phyloP scores from a whole-genome alignment of 148 eudicot species.

The Amaranthus palmeri region DNA sequence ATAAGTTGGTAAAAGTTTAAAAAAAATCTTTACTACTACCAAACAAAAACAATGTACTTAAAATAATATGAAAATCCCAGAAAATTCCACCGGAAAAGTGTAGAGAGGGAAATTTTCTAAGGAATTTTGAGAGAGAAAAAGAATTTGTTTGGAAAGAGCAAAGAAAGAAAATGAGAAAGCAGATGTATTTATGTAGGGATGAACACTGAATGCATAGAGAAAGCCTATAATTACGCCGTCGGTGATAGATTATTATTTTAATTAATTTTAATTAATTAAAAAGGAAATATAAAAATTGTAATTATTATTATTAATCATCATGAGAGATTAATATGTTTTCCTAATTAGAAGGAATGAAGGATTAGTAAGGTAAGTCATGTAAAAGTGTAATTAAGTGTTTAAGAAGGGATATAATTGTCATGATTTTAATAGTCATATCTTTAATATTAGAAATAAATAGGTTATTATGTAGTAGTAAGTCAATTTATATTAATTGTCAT shows the following conservation, averaged over 20 bases:
- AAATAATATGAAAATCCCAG: slow-evolving; percentile 16
- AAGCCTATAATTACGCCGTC: slow-evolving; percentile 35
- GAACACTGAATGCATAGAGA: background rate
- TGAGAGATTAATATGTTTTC: background rate
- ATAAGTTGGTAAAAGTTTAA: background rate
- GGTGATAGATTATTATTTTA: slow-evolving; percentile 19
- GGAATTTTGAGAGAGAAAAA: slow-evolving; percentile 1
- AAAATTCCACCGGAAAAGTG: slow-evolving; percentile 23
- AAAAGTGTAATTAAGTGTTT: background rate
- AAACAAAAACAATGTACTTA: slow-evolving; percentile 6
- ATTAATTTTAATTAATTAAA: background rate
- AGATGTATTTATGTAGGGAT: slow-evolving; percentile 14
- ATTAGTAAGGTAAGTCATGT: background rate
- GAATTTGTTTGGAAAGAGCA: background rate
- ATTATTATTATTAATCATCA: background rate
- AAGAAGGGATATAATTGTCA: background rate
- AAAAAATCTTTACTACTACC: background rate
- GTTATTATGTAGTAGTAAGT: no score
- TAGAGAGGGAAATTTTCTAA: slow-evolving; percentile 9
- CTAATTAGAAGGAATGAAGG: background rate
- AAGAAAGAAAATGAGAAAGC: background rate
- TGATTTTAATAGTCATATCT: background rate
- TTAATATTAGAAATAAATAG: background rate
- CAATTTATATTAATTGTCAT: no score
- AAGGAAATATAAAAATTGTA: background rate